Evolutionary conservation across 106 monocot genomes (phyloP), one percentile per base, ranked within the genome.

Genomic region (Triglochin maritima): DNA sequence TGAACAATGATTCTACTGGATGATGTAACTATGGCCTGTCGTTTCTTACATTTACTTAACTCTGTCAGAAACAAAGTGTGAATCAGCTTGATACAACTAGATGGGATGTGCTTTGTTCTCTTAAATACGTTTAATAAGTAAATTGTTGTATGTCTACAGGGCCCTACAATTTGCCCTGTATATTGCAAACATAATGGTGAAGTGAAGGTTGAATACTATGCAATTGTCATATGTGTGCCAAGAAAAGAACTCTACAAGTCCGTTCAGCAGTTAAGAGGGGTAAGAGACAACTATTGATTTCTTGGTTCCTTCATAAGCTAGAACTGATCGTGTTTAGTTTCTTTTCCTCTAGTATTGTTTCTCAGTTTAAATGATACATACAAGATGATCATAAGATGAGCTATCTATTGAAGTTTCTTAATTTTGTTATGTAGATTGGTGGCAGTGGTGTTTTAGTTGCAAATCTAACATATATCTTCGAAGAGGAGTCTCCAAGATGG

Each of bases 91-190:
- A 29, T 29, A 0, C 29, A 29, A 29, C 29, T 29, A 29, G 29
- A 29, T 29, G 29, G 29, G 29, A 29, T 29, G 29, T 29, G 29
- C 29, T 29, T 29, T 29, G 29, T 29, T 29, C 29, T 29, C 29
- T 29, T 29, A 29, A 29, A 29, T 29, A 29, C 1, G 29, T 29
- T 29, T 29, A 29, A 29, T 29, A 29, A 29, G 29, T 29, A 29
- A 29, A 29, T 29, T 29, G 29, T 29, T 29, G 29, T 29, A 29
- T 29, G 3, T 55, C 47, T 66, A 5, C 86, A 98, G 96, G 96
- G 96, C 50, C 91, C 96, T 49, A 96, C 96, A 44, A 60, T 96
- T 63, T 85, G 88, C 77, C 96, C 96, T 58, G 96, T 91, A 17
- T 91, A 69, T 56, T 70, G 83, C 79, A 80, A 69, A 50, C 50